Evolutionary conservation across 2,329 filamentous ascomycete genomes (phyloP), one percentile per base, ranked within the genome.

Genomic region (Microsporum ferrugineum): DNA sequence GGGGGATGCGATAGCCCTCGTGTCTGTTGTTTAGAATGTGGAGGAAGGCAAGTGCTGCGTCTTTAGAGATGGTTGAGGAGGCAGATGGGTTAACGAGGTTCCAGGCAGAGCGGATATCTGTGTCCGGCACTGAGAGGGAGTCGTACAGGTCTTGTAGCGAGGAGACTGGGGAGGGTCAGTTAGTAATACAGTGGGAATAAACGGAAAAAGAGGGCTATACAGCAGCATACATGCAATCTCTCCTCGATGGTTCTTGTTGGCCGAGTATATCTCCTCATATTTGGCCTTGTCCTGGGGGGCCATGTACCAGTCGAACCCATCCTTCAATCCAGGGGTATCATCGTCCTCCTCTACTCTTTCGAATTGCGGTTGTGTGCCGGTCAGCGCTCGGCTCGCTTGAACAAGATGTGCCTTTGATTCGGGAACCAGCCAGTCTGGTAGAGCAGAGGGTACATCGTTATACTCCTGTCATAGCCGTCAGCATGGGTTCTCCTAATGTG

Each of bases 231-330:
- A 91, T 62, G 86, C 80, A 68, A 91, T 82, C 70, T 95, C 89
- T 65, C 94, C 94, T 58, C 91, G 86, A 72, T 87, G 84, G 74
- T 95, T 89, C 63, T 91, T 84, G 77, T 91, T 95, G 69, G 95
- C 91, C 65, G 88, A 88, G 77, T 97, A 99, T 75, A 99, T 99
- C 68, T 92, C 89, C 75, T 96, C 91, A 77, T 99, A 99, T 76
- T 96, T 97, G 65, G 84, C 72, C 77, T 95, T 95, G 77, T 99
- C 91, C 34, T 80, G 76, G 0, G 94, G 94, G 63, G 85, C 91
- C 90, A 99, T 99, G 78, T 99, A 99, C 94, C 94, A 99, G 74
- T 99, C 94, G 74, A 99, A 99, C 10, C 92, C 92, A 75, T 96
- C 91, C 73, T 95, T 95, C 64, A 99, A 79, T 0, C 91, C 91